These are phyloP conservation scores for Nothophaeocryptopus gaeumannii DNA, from an alignment of 2,329 filamentous ascomycete species.

Conservation along the genomic window DNA sequence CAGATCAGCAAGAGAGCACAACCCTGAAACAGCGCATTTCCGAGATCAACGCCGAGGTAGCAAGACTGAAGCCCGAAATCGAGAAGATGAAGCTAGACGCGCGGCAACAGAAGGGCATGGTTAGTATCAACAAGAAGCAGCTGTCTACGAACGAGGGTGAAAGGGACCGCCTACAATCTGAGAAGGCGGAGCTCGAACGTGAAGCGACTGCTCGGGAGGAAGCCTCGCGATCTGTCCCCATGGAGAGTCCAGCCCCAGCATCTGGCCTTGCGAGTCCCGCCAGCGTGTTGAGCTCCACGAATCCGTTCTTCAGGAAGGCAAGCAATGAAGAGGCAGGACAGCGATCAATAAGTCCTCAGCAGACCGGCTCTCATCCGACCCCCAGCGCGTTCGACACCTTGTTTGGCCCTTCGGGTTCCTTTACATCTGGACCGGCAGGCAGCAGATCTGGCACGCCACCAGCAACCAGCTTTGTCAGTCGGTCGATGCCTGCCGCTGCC, in stretches of 20 bases:
- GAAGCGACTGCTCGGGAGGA: conserved; percentile 27
- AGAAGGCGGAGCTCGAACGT: conserved; percentile 70
- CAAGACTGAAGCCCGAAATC: conserved; percentile 80
- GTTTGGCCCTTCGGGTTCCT: conserved; percentile 45
- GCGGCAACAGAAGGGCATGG: conserved; percentile 90
- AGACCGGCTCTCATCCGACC: conserved; percentile 27
- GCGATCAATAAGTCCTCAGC: conserved; percentile 26
- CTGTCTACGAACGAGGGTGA: conserved; percentile 84
- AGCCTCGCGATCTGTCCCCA: conserved; percentile 18
- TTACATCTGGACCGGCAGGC: conserved; percentile 28
- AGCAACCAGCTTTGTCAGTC: conserved; percentile 30
- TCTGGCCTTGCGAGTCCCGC: conserved; percentile 25
- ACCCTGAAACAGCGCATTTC: conserved; percentile 84
- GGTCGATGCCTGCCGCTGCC: conserved; percentile 19
- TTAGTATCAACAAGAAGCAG: conserved; percentile 98
- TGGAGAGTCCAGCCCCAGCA: conserved; percentile 14
- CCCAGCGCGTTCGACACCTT: conserved; percentile 38
- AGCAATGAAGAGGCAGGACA: conserved; percentile 25
- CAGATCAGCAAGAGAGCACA: conserved; percentile 85
- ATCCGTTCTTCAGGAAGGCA: conserved; percentile 83
- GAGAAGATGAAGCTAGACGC: conserved; percentile 92
- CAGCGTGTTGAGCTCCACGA: conserved; percentile 59
- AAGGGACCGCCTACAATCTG: conserved; percentile 78
- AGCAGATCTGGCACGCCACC: conserved; percentile 32
- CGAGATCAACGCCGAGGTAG: conserved; percentile 75